Percentiles rank a stretch among this genome's conserved stretches.
Evolutionary conservation across 140 eudicot genomes (phyloP).

Genomic region (Ambrosia hybrid): DNA sequence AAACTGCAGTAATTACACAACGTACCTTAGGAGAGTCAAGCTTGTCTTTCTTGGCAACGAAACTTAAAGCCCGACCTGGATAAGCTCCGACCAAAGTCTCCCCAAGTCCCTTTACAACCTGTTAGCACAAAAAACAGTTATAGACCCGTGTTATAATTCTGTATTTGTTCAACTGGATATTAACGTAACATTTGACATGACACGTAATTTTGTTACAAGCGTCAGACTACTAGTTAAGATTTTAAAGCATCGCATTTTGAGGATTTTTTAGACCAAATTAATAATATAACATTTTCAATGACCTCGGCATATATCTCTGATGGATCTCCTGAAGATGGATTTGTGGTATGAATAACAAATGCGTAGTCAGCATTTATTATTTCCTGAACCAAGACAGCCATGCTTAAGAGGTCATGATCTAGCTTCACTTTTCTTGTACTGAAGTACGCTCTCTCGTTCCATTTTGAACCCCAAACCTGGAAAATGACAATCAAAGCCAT

Average conservation of each 20-base stretch:
- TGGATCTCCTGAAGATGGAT: constrained; percentile 94
- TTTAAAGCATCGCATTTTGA: neutral
- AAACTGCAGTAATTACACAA: constrained; percentile 11
- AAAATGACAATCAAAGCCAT: constrained; percentile 21
- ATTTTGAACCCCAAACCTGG: constrained; percentile 98
- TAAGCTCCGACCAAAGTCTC: constrained; percentile 93
- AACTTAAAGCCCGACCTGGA: constrained; percentile 92
- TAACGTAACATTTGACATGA: constrained; percentile 1
- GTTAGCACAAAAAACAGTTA: constrained; percentile 21
- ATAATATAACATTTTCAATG: neutral
- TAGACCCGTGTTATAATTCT: constrained; percentile 5
- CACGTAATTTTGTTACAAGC: neutral
- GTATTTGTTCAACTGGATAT: neutral
- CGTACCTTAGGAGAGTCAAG: constrained; percentile 81
- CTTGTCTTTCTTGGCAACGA: constrained; percentile 72
- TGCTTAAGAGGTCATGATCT: constrained; percentile 84
- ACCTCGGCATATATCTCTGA: constrained; percentile 96
- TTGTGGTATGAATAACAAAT: constrained; percentile 95
- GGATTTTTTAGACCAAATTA: constrained; percentile 4
- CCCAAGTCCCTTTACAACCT: constrained; percentile 95
- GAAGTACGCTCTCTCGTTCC: constrained; percentile 98
- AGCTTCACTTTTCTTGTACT: constrained; percentile 88
- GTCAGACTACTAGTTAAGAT: too few species aligned
- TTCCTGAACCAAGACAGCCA: constrained; percentile 99
- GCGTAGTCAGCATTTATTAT: constrained; percentile 94